Conservation (phyloP, 1,284 basidiomycete genomes). For the Ustilago vetiveriae region DNA sequence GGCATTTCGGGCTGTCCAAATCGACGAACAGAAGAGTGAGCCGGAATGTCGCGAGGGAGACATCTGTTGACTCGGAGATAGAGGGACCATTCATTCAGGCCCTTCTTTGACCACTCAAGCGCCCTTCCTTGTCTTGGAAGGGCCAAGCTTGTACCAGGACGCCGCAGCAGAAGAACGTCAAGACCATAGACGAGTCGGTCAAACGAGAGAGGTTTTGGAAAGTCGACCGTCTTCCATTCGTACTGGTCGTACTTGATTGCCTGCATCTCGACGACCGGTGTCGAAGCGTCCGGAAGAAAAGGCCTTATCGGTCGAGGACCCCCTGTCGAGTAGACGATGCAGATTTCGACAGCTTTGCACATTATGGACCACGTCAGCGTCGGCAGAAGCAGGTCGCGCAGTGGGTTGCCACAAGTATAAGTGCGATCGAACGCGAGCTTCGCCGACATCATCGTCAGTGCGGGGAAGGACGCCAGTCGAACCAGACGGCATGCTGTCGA, state of each 20-base stretch:
- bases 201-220: slow-evolving; percentile 9
- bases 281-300: slow-evolving; percentile 4
- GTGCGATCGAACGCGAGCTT: slow-evolving; percentile 16
- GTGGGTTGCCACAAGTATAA: slow-evolving; percentile 32
- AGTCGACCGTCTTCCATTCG: slow-evolving; percentile 32
- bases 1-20: slow-evolving; percentile 41
- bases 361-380: slow-evolving; percentile 31
- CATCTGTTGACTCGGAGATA: slow-evolving; percentile 24
- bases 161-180: slow-evolving; percentile 19
- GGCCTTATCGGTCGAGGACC: slow-evolving; percentile 35
- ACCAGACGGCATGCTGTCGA: slow-evolving; percentile 14
- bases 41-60: slow-evolving; percentile 15
- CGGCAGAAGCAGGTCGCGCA: slow-evolving; percentile 30
- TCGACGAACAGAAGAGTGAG: slow-evolving; percentile 27
- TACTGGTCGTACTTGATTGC: slow-evolving; percentile 12
- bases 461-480: slow-evolving; percentile 31
- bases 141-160: slow-evolving; percentile 23
- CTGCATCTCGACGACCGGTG: slow-evolving; percentile 11
- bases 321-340: slow-evolving; percentile 18
- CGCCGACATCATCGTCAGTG: background rate
- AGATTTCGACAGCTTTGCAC: slow-evolving; percentile 35
- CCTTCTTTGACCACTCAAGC: slow-evolving; percentile 30
- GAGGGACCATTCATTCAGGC: slow-evolving; percentile 27
- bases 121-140: slow-evolving; percentile 24
- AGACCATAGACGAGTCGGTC: slow-evolving; percentile 20